phyloP scores from a whole-genome alignment of 441 rosid species.

The Gossypium gossypioides region DNA sequence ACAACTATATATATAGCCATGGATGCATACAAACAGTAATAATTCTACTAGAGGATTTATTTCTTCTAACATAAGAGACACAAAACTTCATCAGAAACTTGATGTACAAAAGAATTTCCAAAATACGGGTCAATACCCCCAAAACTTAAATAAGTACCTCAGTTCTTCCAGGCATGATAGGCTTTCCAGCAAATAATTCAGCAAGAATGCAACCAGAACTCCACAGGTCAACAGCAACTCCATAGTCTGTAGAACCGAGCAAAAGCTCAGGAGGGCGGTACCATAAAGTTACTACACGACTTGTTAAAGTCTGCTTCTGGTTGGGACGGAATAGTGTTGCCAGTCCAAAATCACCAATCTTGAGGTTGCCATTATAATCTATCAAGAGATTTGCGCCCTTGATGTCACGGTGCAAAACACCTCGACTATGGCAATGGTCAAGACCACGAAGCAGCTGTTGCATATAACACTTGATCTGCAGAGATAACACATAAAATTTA shows the following conservation, averaged over 20 bases:
- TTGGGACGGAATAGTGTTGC: constrained; percentile 39
- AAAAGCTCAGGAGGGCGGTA: constrained; percentile 88
- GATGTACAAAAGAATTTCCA: background rate
- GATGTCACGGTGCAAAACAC: constrained; percentile 62
- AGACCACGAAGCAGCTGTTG: constrained; percentile 45
- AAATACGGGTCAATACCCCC: background rate
- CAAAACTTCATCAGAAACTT: background rate
- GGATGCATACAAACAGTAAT: background rate
- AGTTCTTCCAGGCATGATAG: constrained; percentile 87
- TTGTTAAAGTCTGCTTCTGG: constrained; percentile 70
- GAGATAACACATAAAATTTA: constrained; percentile 31
- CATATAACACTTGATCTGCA: constrained; percentile 57
- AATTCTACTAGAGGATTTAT: background rate
- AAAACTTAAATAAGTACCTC: constrained; percentile 40
- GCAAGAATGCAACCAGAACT: constrained; percentile 86
- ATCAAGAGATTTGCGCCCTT: constrained; percentile 80
- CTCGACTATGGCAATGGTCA: constrained; percentile 52
- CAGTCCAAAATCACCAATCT: constrained; percentile 85
- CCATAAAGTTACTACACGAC: constrained; percentile 88
- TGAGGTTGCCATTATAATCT: constrained; percentile 62
- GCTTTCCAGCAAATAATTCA: constrained; percentile 72
- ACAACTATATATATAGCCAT: background rate
- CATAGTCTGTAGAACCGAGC: constrained; percentile 80
- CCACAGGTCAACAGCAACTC: constrained; percentile 76
- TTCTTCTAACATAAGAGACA: background rate